Base-by-base conservation (phyloP, 73 alveolate genomes). In the Paramecium sexaurelia region DNA sequence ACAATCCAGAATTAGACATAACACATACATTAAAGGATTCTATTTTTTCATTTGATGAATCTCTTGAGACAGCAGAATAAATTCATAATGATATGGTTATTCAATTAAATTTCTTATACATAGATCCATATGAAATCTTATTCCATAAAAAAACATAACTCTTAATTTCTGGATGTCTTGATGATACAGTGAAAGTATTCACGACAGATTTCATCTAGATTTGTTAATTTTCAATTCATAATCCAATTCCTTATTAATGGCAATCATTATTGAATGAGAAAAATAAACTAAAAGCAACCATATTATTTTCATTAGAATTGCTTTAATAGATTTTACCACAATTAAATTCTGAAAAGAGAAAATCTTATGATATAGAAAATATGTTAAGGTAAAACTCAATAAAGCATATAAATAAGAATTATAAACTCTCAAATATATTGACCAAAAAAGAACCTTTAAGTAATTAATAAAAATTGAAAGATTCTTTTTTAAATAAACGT, bases 101-200 rank as follows among this genome's bases (percentile, higher is more conserved):
- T 2, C 41, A 78, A 45, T 45, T 78, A 11, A 41, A 22, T 22
- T 41, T 45, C 68, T 15, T 78, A 9, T 39, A 40, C 10, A 27
- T 43, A 17, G 90, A 78, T 78, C 90, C 90, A 29, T 78, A 78
- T 13, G 75, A 78, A 78, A 41, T 41, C n/a, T 22, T 78, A 2
- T 78, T 78, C 24, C 29, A 78, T 10, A 41, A 78, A 24, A 26
- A n/a, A 29, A 78, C 68, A 15, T 11, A 39, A 45, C 32, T 29
- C 24, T 37, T 78, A 11, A 19, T 78, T 3, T 13, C 90, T 0
- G 75, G 19, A 26, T 32, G 90, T 6, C 1, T 22, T 10, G 90
- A 78, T 45, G 68, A 41, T 29, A 41, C 90, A 0, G 37, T 78
- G 3, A 78, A 78, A 78, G 55, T 78, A 78, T 39, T 78, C 41